Evolutionary conservation across 2,329 filamentous ascomycete species (phyloP).

Genomic region (Zymoseptoria passerinii): DNA sequence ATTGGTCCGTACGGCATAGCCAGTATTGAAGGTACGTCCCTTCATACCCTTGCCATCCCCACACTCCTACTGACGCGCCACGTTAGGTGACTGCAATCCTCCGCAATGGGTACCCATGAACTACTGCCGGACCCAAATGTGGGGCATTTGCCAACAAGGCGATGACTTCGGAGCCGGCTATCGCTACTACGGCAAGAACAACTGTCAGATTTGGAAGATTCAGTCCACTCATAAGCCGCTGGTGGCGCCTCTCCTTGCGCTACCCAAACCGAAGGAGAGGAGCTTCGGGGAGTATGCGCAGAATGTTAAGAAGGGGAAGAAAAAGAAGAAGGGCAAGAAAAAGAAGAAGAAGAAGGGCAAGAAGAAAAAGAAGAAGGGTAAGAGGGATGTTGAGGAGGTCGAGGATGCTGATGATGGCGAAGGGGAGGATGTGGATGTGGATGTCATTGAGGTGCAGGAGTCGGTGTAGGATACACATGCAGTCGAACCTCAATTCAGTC

Average conservation of each 20-base stretch:
- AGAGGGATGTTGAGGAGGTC: background rate
- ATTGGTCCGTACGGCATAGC: background rate
- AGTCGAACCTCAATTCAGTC: too few relatives aligned
- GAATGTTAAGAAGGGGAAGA: background rate
- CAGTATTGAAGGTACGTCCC: background rate
- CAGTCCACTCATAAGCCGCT: background rate
- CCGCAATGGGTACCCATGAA: constrained; percentile 14
- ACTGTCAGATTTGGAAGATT: constrained; percentile 11
- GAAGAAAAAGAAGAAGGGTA: background rate
- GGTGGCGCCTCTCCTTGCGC: background rate
- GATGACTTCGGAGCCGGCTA: background rate
- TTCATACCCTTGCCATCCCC: too few relatives aligned
- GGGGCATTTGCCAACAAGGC: constrained; percentile 9
- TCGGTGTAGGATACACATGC: background rate
- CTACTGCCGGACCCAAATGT: constrained; percentile 15
- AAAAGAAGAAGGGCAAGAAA: background rate
- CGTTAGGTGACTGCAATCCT: constrained; percentile 6
- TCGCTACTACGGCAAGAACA: constrained; percentile 4
- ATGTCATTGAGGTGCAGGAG: background rate
- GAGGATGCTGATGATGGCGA: background rate
- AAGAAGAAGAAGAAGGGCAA: background rate
- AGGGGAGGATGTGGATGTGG: background rate
- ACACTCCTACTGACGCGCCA: background rate
- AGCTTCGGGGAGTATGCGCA: too few relatives aligned
- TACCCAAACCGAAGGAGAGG: background rate